Conservation (phyloP, 345 rosid genomes). For the Populus euphratica region DNA sequence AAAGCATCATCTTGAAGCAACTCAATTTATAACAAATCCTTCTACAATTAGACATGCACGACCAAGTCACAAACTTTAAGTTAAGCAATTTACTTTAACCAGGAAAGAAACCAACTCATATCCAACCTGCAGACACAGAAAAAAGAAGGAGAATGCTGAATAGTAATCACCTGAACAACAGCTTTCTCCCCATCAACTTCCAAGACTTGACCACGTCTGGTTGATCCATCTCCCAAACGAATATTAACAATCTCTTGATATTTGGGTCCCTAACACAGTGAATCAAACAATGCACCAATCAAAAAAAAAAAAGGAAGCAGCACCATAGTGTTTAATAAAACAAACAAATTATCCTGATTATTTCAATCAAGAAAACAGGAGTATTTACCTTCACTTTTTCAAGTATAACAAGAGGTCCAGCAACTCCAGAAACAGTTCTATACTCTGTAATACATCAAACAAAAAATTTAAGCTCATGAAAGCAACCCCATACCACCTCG, state of each 20-base stretch:
- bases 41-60: neutral
- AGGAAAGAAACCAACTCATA: neutral
- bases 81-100: neutral
- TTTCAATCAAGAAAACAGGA: neutral
- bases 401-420: constrained; percentile 92
- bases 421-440: constrained; percentile 95
- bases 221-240: constrained; percentile 88
- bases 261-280: constrained; percentile 71
- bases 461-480: neutral
- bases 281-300: neutral
- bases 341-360: neutral
- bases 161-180: constrained; percentile 72
- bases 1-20: neutral
- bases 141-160: neutral
- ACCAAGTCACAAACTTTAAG: neutral
- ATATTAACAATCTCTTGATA: constrained; percentile 96
- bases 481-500: neutral
- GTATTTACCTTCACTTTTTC: constrained; percentile 78
- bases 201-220: constrained; percentile 89
- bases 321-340: neutral
- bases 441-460: constrained; percentile 51
- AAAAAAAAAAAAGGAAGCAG: neutral
- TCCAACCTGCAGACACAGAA: neutral
- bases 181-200: constrained; percentile 99
- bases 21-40: neutral